Evolutionary conservation across 2,329 filamentous ascomycete species (phyloP), one percentile per base, ranked within the genome.

Genomic region (Pseudocercospora crystallina): DNA sequence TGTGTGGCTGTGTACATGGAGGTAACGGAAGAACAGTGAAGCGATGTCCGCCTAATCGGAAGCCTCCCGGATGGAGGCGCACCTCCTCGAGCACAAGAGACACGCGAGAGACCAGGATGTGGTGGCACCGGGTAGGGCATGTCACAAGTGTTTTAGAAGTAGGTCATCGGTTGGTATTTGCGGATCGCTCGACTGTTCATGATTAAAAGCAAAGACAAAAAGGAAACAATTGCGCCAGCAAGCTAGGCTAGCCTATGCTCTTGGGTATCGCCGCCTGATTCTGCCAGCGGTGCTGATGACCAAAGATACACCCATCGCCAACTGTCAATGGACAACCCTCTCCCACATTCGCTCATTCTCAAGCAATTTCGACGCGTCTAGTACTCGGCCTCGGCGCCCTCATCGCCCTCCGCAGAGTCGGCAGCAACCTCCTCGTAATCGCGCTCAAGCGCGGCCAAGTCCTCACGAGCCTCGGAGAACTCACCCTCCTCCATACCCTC

Each of bases 401-500:
- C 89, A 66, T 95, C 91, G 60, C 84, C 88, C 71, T 91, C 91
- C 66, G 95, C 77, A 58, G 90, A 95, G 77, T 97, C 92, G 68
- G 90, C 89, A 61, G 90, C 92, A 70, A 97, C 94, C 79, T 99
- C 94, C 79, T 96, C 92, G 79, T 99, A 99, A 74, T 99, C 92
- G 65, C 91, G 87, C 84, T 99, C 94, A 59, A 99, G 83, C 65
- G 94, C 94, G 73, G 94, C 94, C 74, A 99, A 80, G 79, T 99
- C 94, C 80, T 99, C 94, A 74, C 94, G 91, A 61, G 94, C 94
- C 82, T 99, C 94, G 51, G 90, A 95, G 84, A 99, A 99, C 78
- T 99, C 94, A 76, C 94, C 94, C 77, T 99, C 94, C 83, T 99
- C 94, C 94, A 99, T 99, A 85, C 94, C 94, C 82, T 97, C 94